Conservation (phyloP, 441 rosid genomes). For the Manihot esculenta region DNA sequence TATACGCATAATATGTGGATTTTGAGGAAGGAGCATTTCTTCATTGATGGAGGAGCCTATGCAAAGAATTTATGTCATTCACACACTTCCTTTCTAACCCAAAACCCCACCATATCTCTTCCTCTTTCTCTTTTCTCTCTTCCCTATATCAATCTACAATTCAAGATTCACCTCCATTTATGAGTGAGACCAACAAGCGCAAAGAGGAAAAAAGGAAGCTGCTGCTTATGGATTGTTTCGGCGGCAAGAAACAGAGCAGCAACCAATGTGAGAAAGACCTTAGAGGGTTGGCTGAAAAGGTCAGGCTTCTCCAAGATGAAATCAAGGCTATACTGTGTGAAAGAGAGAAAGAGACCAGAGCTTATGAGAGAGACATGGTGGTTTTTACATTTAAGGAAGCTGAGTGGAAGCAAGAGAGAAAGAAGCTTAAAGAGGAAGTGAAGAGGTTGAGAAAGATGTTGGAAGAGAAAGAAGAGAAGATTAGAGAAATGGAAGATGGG, state of each 20-base stretch:
- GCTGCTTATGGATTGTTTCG: conserved; percentile 42
- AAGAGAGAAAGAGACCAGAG: conserved; percentile 47
- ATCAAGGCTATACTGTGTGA: conserved; percentile 37
- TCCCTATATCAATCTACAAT: not conserved
- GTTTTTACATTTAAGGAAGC: conserved; percentile 53
- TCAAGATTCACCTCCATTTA: not conserved
- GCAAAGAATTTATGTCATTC: conserved; percentile 33
- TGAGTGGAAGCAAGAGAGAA: conserved; percentile 71
- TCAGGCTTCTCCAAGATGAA: conserved; percentile 50
- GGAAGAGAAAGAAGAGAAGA: conserved; percentile 52
- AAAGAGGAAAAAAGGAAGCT: not conserved
- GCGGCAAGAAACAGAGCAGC: conserved; percentile 40
- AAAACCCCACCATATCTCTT: conserved; percentile 16
- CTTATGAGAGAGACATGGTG: conserved; percentile 47
- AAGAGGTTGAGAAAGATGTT: conserved; percentile 46
- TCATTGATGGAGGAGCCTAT: conserved; percentile 30
- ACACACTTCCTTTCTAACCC: conserved; percentile 27
- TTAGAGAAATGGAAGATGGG: conserved; percentile 23
- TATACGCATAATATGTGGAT: not conserved
- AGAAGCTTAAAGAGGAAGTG: conserved; percentile 63
- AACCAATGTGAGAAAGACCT: conserved; percentile 19
- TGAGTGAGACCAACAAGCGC: not conserved
- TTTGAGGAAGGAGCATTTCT: conserved; percentile 2
- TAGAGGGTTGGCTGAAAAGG: conserved; percentile 34
- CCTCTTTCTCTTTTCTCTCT: not conserved